Evolutionary conservation across 169 alveolate species (phyloP), one percentile per base, ranked within the genome.

Genomic region (Cryptosporidium xiaoi): DNA sequence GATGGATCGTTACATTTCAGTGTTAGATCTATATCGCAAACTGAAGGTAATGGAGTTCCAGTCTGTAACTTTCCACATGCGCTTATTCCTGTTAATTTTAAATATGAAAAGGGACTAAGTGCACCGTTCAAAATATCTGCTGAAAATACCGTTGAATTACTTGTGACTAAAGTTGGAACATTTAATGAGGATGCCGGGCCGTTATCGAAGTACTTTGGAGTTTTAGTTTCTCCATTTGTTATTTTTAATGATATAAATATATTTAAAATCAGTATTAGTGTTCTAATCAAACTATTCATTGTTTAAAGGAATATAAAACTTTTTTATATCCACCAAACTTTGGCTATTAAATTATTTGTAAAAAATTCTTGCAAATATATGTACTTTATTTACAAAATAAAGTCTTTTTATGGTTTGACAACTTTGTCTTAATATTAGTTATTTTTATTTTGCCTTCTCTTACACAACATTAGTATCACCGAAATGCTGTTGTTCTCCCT

Each of bases 121-220:
- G 87, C 87, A 20, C 87, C 87, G 46, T 77, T 56, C 20, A 77
- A 50, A 3, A 77, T 77, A 18, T 77, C 87, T 31, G 87, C 77
- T 34, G 44, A 20, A 77, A 27, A 77, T 12, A 20, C 64, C 4
- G 77, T 77, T 6, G 71, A 58, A 13, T 77, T 62, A 7, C 48
- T 29, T 12, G 48, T 20, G 16, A 13, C 48, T 10, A 3, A 44
- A 2, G 87, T 77, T 60, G 87, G 87, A n/a, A 77, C 58, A 60
- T 27, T 46, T 20, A 77, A 77, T 16, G 87, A 62, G 27, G 87
- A 50, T 34, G 64, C 53, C 10, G 87, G 87, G 18, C 87, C 87
- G 40, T 77, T 56, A 29, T 77, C 66, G 2, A 56, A 56, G 36
- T 60, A 77, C n/a, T 60, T 56, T 27, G 87, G 87, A n/a, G 64